Conservation (phyloP, 495 filamentous ascomycete species). For the Penicillium robsamsonii region DNA sequence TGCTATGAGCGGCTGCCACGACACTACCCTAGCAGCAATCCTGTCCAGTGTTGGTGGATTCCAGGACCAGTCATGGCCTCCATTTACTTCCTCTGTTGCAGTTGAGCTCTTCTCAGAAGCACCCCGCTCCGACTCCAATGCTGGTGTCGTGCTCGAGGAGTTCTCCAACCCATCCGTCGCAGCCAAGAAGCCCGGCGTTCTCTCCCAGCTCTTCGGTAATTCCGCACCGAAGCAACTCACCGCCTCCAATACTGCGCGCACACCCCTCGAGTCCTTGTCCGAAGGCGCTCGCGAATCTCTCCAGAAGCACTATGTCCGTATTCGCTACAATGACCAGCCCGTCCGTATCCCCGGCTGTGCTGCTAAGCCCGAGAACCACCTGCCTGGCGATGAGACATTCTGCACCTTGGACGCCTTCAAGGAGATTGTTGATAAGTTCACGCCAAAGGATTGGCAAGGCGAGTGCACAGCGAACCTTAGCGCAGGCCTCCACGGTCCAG, state of each 20-base stretch:
- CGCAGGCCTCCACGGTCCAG: slow-evolving; percentile 40
- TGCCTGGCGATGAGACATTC: slow-evolving; percentile 85
- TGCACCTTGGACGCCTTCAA: slow-evolving; percentile 95
- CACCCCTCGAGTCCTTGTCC: slow-evolving; percentile 32
- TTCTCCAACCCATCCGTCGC: slow-evolving; percentile 27
- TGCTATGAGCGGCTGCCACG: slow-evolving; percentile 84
- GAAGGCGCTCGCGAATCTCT: slow-evolving; percentile 46
- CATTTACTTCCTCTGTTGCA: slow-evolving; percentile 87
- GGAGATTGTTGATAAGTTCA: slow-evolving; percentile 83
- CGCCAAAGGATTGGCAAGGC: slow-evolving; percentile 73
- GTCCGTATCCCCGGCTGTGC: slow-evolving; percentile 79
- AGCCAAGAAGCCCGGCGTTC: slow-evolving; percentile 27
- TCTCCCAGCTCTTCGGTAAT: slow-evolving; percentile 35
- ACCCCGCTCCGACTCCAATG: slow-evolving; percentile 2
- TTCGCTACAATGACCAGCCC: slow-evolving; percentile 85
- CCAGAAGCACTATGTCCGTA: slow-evolving; percentile 81
- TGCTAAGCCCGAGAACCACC: slow-evolving; percentile 70
- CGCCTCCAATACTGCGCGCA: slow-evolving; percentile 36
- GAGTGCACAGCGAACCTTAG: slow-evolving; percentile 70
- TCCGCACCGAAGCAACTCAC: slow-evolving; percentile 18
- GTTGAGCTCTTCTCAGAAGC: slow-evolving; percentile 77
- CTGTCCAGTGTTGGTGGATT: slow-evolving; percentile 78
- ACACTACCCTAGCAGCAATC: slow-evolving; percentile 84
- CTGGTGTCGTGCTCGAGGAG: slow-evolving; percentile 23
- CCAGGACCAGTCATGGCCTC: slow-evolving; percentile 74